These are phyloP conservation scores for Botrytis tulipae DNA, from an alignment of 2,329 filamentous ascomycete genomes.

Conservation along the genomic window DNA sequence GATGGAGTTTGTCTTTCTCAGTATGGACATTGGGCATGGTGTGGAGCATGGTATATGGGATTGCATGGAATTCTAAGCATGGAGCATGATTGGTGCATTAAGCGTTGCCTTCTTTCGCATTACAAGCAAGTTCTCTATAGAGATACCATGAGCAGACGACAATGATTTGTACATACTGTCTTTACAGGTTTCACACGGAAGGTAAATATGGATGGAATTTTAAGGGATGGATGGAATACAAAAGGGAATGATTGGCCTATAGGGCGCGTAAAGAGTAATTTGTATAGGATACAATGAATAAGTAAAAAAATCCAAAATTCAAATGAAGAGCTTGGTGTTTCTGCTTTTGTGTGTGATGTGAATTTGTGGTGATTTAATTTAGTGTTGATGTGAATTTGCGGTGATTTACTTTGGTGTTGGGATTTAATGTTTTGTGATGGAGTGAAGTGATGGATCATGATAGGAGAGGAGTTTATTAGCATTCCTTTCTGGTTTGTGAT, in stretches of 20 bases:
- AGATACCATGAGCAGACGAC: background rate
- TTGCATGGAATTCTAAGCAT: background rate
- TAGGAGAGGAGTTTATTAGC: background rate
- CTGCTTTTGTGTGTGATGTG: background rate
- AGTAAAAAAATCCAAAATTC: background rate
- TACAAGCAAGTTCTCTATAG: background rate
- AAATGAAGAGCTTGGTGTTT: background rate
- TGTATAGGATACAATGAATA: slow-evolving; percentile 3
- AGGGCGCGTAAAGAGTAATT: background rate
- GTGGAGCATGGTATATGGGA: background rate
- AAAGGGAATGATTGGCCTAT: background rate
- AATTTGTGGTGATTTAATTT: background rate
- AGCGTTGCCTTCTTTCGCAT: background rate
- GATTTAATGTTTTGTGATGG: background rate
- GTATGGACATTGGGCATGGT: background rate
- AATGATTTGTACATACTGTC: slow-evolving; percentile 1
- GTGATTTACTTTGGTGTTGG: background rate
- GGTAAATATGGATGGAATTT: background rate
- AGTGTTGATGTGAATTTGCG: background rate
- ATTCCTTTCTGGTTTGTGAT: background rate
- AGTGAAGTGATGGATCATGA: background rate
- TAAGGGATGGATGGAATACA: background rate
- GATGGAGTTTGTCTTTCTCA: background rate
- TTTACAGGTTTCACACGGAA: background rate
- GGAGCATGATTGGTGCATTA: background rate